Evolutionary conservation across 2,329 filamentous ascomycete species (phyloP).

Genomic region (Endothia cerciana): DNA sequence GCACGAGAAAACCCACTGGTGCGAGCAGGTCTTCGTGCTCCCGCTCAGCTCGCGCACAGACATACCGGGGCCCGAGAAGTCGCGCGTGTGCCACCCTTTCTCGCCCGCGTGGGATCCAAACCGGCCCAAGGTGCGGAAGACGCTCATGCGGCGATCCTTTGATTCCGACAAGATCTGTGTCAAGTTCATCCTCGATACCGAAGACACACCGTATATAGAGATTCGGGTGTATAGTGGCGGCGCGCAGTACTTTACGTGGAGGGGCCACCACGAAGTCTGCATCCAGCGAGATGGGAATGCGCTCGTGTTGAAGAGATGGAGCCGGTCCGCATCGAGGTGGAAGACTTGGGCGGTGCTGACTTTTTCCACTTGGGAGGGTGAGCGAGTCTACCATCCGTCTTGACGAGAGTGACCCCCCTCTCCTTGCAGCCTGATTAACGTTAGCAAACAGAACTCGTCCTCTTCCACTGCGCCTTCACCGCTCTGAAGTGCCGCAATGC

Average conservation of each 20-base stretch:
- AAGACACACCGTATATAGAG: constrained; percentile 51
- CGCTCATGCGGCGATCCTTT: constrained; percentile 63
- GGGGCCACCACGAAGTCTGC: constrained; percentile 58
- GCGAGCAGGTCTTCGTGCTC: constrained; percentile 62
- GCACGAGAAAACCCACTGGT: constrained; percentile 57
- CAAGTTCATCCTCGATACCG: constrained; percentile 53
- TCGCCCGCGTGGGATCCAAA: constrained; percentile 46
- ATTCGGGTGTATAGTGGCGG: constrained; percentile 48
- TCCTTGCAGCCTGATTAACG: not conserved
- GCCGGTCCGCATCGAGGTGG: constrained; percentile 43
- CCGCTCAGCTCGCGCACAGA: constrained; percentile 52
- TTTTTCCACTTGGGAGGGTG: constrained; percentile 66
- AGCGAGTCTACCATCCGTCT: not conserved
- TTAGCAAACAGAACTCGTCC: constrained; percentile 54
- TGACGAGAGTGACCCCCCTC: not conserved
- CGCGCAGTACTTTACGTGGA: constrained; percentile 51
- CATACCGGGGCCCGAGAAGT: constrained; percentile 16
- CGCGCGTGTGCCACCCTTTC: constrained; percentile 42
- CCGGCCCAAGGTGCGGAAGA: constrained; percentile 52
- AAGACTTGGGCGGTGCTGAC: constrained; percentile 60
- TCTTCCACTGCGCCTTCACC: constrained; percentile 63
- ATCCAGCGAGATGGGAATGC: constrained; percentile 53
- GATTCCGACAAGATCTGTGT: constrained; percentile 59
- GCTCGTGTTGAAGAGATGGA: constrained; percentile 59
- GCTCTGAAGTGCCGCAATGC: constrained; percentile 57